Percentiles rank a stretch among this genome's conserved stretches.
These are phyloP conservation scores for Scenedesmus sp. DNA, from an alignment of 163 green algal species.

Conservation along the genomic window DNA sequence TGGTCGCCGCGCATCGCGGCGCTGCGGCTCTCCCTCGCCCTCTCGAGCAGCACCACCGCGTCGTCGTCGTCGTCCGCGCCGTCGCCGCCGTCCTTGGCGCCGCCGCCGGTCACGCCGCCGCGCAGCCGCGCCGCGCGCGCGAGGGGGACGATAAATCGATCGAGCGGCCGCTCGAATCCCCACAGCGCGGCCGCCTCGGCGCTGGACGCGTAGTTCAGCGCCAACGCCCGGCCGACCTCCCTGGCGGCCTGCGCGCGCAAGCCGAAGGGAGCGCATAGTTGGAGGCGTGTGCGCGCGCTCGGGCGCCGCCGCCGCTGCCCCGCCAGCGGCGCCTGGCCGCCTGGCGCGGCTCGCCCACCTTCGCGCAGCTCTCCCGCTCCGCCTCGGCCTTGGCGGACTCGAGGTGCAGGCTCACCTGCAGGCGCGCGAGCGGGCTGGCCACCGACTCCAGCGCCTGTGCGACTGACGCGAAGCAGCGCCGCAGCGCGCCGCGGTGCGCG, in stretches of 20 bases:
- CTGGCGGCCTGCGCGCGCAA: neutral
- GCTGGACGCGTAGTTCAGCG: constrained; percentile 61
- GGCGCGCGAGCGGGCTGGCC: constrained; percentile 50
- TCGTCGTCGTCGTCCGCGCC: constrained; percentile 15
- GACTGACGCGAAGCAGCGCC: constrained; percentile 59
- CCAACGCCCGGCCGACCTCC: constrained; percentile 54
- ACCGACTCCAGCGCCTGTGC: constrained; percentile 60
- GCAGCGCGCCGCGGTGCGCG: constrained; percentile 49
- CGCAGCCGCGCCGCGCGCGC: constrained; percentile 1
- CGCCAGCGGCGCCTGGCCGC: neutral
- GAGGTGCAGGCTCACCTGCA: constrained; percentile 66
- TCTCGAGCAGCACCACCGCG: constrained; percentile 56
- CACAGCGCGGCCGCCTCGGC: constrained; percentile 45
- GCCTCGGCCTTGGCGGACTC: constrained; percentile 69
- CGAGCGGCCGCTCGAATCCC: constrained; percentile 47
- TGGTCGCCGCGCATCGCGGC: constrained; percentile 56
- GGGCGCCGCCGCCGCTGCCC: too few species aligned
- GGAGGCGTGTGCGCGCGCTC: neutral
- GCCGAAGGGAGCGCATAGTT: neutral
- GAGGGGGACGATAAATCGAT: constrained; percentile 59
- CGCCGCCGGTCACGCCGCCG: neutral
- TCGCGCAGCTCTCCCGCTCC: constrained; percentile 57
- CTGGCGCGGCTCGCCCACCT: constrained; percentile 53
- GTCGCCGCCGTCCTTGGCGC: neutral
- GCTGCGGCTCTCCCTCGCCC: constrained; percentile 57